Evolutionary conservation across 2,329 filamentous ascomycete species (phyloP).

Genomic region (Paecilomyces variotii): DNA sequence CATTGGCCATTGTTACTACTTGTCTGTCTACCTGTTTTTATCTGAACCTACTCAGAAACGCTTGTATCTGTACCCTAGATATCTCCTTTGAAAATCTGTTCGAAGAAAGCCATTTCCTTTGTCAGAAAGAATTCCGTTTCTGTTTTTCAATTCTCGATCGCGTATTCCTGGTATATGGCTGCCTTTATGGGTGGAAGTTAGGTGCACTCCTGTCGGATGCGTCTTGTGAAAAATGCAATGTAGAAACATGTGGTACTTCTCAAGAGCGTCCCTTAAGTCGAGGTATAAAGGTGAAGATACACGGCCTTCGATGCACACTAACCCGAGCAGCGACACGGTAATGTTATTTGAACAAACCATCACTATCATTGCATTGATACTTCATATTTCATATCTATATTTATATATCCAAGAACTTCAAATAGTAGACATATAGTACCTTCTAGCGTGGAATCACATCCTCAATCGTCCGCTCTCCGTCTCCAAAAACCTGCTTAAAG

Average conservation of each 20-base stretch:
- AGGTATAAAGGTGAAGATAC: background rate
- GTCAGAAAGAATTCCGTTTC: background rate
- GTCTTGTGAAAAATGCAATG: background rate
- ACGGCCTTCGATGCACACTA: background rate
- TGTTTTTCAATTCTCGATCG: background rate
- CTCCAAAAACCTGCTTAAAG: slow-evolving; percentile 65
- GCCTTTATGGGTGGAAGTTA: background rate
- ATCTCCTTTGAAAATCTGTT: slow-evolving; percentile 30
- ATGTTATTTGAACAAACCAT: too few relatives aligned
- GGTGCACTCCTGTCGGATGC: background rate
- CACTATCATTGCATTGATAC: background rate
- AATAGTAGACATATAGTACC: background rate
- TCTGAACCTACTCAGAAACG: slow-evolving; percentile 30
- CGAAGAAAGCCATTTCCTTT: slow-evolving; percentile 19
- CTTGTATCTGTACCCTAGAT: slow-evolving; percentile 38
- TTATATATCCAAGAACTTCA: background rate
- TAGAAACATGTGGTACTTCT: background rate
- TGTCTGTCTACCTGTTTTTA: slow-evolving; percentile 26
- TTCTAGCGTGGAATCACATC: slow-evolving; percentile 8
- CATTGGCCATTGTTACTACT: slow-evolving; percentile 18
- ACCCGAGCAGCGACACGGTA: too few relatives aligned
- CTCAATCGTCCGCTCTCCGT: slow-evolving; percentile 64
- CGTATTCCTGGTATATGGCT: background rate
- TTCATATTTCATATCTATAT: background rate
- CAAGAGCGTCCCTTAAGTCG: background rate